phyloP scores from a whole-genome alignment of 441 rosid species.

The Corymbia citriodora region DNA sequence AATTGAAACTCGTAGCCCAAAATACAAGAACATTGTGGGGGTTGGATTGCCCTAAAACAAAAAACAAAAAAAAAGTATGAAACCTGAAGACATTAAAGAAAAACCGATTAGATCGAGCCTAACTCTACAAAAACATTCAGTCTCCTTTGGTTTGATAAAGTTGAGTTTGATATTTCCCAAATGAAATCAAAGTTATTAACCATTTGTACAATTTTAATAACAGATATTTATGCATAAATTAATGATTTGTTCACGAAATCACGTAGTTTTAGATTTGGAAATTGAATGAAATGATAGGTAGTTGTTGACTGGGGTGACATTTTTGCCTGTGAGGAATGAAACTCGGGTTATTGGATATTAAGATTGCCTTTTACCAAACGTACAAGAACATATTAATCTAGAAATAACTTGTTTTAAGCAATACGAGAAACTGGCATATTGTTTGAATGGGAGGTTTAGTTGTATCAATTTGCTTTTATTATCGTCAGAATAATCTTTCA shows the following conservation, averaged over 20 bases:
- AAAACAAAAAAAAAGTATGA: background rate
- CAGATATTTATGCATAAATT: background rate
- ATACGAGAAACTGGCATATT: background rate
- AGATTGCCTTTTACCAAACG: fast-evolving
- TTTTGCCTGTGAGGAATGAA: background rate
- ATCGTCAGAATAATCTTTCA: background rate
- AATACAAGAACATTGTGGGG: background rate
- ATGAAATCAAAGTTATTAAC: background rate
- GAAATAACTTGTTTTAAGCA: background rate
- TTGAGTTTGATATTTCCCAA: background rate
- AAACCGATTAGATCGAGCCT: background rate
- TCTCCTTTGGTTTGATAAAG: background rate
- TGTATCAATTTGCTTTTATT: background rate
- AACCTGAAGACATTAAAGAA: fast-evolving
- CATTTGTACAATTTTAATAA: background rate
- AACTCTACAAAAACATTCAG: background rate
- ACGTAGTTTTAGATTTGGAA: background rate
- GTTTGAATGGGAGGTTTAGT: background rate
- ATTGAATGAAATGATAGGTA: background rate
- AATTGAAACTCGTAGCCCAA: background rate
- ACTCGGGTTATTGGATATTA: background rate
- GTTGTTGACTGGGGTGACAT: background rate
- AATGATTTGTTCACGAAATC: background rate
- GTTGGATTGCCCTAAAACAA: background rate
- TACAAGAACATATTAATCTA: fast-evolving